Conservation (phyloP, 2,329 filamentous ascomycete species). For the Rhinocladiella similis region DNA sequence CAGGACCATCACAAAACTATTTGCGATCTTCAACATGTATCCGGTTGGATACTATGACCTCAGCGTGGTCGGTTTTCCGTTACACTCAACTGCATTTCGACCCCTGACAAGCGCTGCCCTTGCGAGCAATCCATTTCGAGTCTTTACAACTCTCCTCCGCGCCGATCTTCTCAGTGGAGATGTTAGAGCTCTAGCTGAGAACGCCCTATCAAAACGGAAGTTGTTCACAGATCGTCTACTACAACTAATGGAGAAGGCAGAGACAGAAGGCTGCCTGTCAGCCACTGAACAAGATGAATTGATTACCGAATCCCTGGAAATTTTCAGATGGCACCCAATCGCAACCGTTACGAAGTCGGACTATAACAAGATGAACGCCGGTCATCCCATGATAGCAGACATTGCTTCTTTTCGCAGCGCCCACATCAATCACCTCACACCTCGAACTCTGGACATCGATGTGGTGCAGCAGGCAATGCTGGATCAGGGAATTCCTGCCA, state of each 20-base stretch:
- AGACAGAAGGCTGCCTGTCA: conserved; percentile 33
- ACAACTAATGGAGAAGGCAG: conserved; percentile 38
- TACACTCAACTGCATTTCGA: conserved; percentile 56
- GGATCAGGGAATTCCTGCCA: conserved; percentile 43
- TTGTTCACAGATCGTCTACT: conserved; percentile 47
- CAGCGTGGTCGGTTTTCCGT: conserved; percentile 47
- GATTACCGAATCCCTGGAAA: conserved; percentile 46
- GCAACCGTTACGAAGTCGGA: conserved; percentile 40
- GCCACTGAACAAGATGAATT: conserved; percentile 38
- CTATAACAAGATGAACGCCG: conserved; percentile 46
- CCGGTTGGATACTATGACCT: conserved; percentile 57
- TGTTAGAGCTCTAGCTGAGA: conserved; percentile 36
- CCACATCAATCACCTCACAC: conserved; percentile 58
- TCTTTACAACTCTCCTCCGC: conserved; percentile 43
- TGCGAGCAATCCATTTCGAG: conserved; percentile 44
- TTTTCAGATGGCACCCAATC: conserved; percentile 50
- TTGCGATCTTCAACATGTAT: conserved; percentile 49
- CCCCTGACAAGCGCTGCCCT: conserved; percentile 40
- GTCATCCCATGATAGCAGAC: conserved; percentile 52
- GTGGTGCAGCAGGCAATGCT: conserved; percentile 47
- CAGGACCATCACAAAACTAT: conserved; percentile 44
- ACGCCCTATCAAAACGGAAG: conserved; percentile 38
- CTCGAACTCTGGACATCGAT: conserved; percentile 52
- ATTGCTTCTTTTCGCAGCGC: conserved; percentile 45
- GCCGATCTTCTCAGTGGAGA: conserved; percentile 42